Conservation (phyloP, 2,329 filamentous ascomycete species). For the Eutypa lata region DNA sequence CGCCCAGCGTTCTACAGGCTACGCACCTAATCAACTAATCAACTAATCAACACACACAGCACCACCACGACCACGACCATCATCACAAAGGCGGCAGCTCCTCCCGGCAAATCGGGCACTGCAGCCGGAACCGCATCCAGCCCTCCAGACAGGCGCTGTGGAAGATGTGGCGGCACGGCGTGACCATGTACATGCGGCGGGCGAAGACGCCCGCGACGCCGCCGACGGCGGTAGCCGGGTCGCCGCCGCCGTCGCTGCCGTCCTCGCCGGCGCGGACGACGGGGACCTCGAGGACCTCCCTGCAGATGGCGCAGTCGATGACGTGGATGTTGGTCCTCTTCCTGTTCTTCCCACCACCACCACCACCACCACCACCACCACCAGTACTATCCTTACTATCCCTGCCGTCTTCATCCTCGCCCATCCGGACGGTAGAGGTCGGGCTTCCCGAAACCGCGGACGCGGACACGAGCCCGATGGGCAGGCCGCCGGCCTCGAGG, state of each 20-base stretch:
- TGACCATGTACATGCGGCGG: constrained; percentile 90
- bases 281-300: constrained; percentile 86
- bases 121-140: constrained; percentile 90
- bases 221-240: constrained; percentile 38
- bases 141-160: constrained; percentile 88
- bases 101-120: constrained; percentile 94
- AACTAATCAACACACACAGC: not conserved
- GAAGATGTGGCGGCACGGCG: constrained; percentile 93
- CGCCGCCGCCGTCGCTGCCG: constrained; percentile 45
- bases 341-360: no score
- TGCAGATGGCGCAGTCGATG: constrained; percentile 94
- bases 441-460: constrained; percentile 24
- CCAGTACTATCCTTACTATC: constrained; percentile 17
- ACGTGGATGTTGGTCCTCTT: constrained; percentile 39
- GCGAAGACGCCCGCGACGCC: constrained; percentile 69
- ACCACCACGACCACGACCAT: not conserved
- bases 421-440: constrained; percentile 29
- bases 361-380: no score
- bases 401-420: constrained; percentile 18
- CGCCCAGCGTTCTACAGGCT: no score
- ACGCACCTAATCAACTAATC: no score
- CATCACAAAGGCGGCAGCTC: constrained; percentile 75
- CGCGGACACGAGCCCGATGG: constrained; percentile 64
- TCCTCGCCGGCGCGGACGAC: constrained; percentile 63
- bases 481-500: constrained; percentile 73